phyloP scores from a whole-genome alignment of 345 rosid genomes.

The Orychophragmus violaceus region DNA sequence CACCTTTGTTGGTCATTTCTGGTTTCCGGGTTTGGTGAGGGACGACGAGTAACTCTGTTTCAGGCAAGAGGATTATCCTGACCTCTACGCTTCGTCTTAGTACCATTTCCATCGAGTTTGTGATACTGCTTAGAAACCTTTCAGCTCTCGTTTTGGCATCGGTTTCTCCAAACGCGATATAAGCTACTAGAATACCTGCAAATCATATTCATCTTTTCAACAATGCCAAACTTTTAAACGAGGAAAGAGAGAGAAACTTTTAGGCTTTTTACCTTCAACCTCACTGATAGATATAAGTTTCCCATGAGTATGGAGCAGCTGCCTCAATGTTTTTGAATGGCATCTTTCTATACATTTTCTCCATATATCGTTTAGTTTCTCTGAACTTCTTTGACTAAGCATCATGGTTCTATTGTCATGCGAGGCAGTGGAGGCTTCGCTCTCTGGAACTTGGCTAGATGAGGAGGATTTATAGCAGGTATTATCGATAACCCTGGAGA shows the following conservation, averaged over 20 bases:
- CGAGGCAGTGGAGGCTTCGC: slow-evolving; percentile 35
- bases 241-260: background rate
- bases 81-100: slow-evolving; percentile 77
- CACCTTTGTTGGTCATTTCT: slow-evolving; percentile 34
- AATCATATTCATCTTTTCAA: slow-evolving; percentile 9
- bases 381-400: slow-evolving; percentile 44
- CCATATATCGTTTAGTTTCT: slow-evolving; percentile 70
- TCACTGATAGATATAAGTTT: slow-evolving; percentile 80
- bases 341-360: slow-evolving; percentile 74
- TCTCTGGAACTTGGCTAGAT: slow-evolving; percentile 34
- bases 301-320: slow-evolving; percentile 69
- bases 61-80: slow-evolving; percentile 63
- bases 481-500: slow-evolving; percentile 29
- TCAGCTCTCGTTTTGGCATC: slow-evolving; percentile 78
- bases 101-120: slow-evolving; percentile 85
- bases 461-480: slow-evolving; percentile 41
- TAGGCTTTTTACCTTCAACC: slow-evolving; percentile 53
- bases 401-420: slow-evolving; percentile 33
- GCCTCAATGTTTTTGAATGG: slow-evolving; percentile 86
- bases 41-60: slow-evolving; percentile 38
- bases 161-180: slow-evolving; percentile 60
- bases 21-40: slow-evolving; percentile 29
- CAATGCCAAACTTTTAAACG: too few relatives aligned
- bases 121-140: slow-evolving; percentile 90
- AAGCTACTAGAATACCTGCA: slow-evolving; percentile 76